Percentiles rank a stretch among this genome's conserved stretches.
Conservation (phyloP, 1,284 basidiomycete genomes). For the Vanrija humicola region DNA sequence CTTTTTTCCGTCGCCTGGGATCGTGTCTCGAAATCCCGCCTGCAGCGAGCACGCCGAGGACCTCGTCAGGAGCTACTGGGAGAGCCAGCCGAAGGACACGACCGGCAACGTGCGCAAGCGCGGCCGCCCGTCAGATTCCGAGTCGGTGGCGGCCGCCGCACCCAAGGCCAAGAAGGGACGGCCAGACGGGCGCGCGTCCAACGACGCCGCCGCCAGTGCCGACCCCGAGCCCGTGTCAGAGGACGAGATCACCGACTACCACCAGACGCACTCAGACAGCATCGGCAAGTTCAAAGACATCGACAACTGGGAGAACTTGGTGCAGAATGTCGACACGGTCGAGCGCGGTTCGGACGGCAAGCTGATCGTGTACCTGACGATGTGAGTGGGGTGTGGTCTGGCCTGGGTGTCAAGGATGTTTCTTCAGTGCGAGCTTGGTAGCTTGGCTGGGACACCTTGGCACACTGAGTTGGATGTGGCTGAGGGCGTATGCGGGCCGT, state of each 20-base stretch:
- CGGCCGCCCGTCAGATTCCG: slow-evolving; percentile 45
- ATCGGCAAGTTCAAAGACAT: slow-evolving; percentile 36
- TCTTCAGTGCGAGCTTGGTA: no score
- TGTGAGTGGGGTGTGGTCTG: slow-evolving; percentile 29
- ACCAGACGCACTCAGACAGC: slow-evolving; percentile 32
- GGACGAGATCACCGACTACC: slow-evolving; percentile 48
- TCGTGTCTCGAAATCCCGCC: background rate
- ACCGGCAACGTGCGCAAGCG: slow-evolving; percentile 18
- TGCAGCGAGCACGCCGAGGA: slow-evolving; percentile 35
- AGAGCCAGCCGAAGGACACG: slow-evolving; percentile 15
- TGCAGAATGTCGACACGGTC: slow-evolving; percentile 38
- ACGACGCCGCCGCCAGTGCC: background rate
- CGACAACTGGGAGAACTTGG: slow-evolving; percentile 43
- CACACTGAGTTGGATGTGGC: no score
- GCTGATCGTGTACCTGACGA: slow-evolving; percentile 40
- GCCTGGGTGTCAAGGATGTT: background rate
- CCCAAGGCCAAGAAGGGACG: no score
- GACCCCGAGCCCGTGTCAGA: slow-evolving; percentile 7
- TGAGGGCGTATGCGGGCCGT: no score
- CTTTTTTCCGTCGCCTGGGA: no score
- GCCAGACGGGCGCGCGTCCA: no score
- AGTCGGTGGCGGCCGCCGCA: background rate
- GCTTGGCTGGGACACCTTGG: no score
- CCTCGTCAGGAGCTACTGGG: slow-evolving; percentile 38
- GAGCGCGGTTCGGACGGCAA: slow-evolving; percentile 28